Evolutionary conservation across 2,329 filamentous ascomycete genomes (phyloP).

Genomic region (Stachybotrys chlorohalonatus): DNA sequence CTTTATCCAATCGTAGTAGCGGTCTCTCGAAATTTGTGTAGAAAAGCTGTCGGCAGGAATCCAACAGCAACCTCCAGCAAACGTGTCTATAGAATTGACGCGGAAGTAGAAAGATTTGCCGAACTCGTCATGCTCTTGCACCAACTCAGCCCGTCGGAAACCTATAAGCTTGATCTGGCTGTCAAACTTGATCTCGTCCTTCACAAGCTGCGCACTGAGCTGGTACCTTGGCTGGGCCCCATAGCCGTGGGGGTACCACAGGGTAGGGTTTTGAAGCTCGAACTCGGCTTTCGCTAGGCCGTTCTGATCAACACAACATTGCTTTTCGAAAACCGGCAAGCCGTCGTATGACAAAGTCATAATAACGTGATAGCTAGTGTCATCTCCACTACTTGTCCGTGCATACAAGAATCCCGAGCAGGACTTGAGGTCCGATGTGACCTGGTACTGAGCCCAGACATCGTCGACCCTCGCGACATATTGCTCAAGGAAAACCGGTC

Average conservation of each 20-base stretch:
- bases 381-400: constrained; percentile 21
- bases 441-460: constrained; percentile 34
- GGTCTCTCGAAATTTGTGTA: constrained; percentile 52
- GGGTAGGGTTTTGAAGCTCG: constrained; percentile 19
- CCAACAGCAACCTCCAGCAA: constrained; percentile 70
- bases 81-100: constrained; percentile 63
- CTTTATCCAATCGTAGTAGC: constrained; percentile 61
- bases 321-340: constrained; percentile 7
- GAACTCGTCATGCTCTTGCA: constrained; percentile 46
- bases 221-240: constrained; percentile 5
- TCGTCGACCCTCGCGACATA: constrained; percentile 52
- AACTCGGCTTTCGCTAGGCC: constrained; percentile 20
- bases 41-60: constrained; percentile 71
- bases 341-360: constrained; percentile 10
- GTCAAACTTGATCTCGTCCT: constrained; percentile 1
- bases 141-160: constrained; percentile 49
- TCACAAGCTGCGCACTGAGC: not conserved
- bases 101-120: constrained; percentile 68
- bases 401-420: constrained; percentile 27
- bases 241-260: constrained; percentile 11
- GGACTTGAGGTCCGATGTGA: constrained; percentile 24
- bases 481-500: constrained; percentile 54
- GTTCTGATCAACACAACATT: not conserved
- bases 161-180: constrained; percentile 45
- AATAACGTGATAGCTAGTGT: constrained; percentile 12